Conservation (phyloP, 2,329 filamentous ascomycete genomes). For the Tolypocladium inflatum region DNA sequence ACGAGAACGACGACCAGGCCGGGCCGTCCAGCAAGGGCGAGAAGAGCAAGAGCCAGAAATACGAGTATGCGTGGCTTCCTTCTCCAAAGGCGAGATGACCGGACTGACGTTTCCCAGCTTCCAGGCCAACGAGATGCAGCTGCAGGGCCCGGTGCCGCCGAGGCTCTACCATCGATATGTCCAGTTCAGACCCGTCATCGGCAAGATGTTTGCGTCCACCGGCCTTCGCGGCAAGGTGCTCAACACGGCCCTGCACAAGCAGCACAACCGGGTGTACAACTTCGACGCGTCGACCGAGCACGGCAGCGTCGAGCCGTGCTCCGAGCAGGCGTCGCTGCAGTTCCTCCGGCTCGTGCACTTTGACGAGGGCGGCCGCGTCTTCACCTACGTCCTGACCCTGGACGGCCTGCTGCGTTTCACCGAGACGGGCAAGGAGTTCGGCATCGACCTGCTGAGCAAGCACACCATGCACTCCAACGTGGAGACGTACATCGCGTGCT, state of each 20-base stretch:
- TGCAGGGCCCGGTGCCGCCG: constrained; percentile 71
- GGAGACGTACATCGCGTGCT: constrained; percentile 81
- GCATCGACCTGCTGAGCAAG: constrained; percentile 86
- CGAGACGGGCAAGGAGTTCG: constrained; percentile 91
- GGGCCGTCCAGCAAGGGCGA: constrained; percentile 15
- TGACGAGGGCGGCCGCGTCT: constrained; percentile 76
- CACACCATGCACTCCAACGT: constrained; percentile 97
- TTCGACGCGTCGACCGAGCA: constrained; percentile 69
- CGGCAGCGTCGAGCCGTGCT: constrained; percentile 57
- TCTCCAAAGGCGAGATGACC: neutral
- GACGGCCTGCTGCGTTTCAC: constrained; percentile 86
- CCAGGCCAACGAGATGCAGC: constrained; percentile 85
- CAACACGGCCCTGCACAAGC: constrained; percentile 79
- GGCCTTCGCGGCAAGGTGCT: constrained; percentile 73
- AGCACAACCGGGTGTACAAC: constrained; percentile 83
- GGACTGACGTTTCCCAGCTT: constrained; percentile 47
- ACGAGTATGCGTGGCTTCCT: constrained; percentile 56
- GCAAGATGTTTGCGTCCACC: constrained; percentile 72
- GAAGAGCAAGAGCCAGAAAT: constrained; percentile 55
- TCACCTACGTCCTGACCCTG: constrained; percentile 85
- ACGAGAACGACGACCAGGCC: constrained; percentile 38
- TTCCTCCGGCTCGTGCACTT: constrained; percentile 83
- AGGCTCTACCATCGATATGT: constrained; percentile 86
- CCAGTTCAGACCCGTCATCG: constrained; percentile 85
- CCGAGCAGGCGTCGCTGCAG: constrained; percentile 61